Base-by-base conservation (phyloP, 805 yeast species). In the Pichia manshurica region DNA sequence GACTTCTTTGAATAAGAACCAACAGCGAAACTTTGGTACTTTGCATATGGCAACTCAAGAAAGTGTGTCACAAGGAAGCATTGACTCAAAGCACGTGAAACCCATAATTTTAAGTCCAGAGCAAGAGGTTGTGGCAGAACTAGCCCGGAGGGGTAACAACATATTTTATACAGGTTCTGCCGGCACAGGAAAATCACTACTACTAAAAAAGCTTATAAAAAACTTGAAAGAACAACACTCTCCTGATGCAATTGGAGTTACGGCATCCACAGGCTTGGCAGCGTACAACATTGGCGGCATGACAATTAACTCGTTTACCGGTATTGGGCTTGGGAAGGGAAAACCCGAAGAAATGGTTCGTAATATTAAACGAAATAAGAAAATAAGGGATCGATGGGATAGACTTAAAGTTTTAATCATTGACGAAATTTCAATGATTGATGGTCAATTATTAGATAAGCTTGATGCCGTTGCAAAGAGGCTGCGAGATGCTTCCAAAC, bases 141-240 rank as follows among this genome's bases (percentile, higher is more conserved):
- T 86, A 46, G 95, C 67, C 5, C 65, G 77, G 39, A 60, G 70
- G 20, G 89, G 95, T 0, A 67, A 71, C 16, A 87, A 83, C 50
- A 67, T 93, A 3, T 93, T 93, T 61, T 93, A 87, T 62, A 93
- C 99, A 0, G 99, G 99, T 44, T 88, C 97, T 31, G 99, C 99
- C 0, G 95, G 95, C 65, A 86, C 95, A 1, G 95, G 95, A 67
- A 86, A 86, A 61, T 84, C 95, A 2, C 81, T 80, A 19, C 74
- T 86, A 5, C 63, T 86, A 22, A 66, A 79, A 44, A 79, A 81
- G 35, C 68, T 93, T 23, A 88, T 93, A 19, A 60, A 67, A 17
- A 71, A 73, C 23, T 65, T 88, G 43, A 64, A 65, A 17, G 51
- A 56, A 1, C 67, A 73, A 39, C 72, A 78, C 60, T 70, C 73